These are phyloP conservation scores for Arctium minus DNA, from an alignment of 129 eudicot species.

Conservation along the genomic window DNA sequence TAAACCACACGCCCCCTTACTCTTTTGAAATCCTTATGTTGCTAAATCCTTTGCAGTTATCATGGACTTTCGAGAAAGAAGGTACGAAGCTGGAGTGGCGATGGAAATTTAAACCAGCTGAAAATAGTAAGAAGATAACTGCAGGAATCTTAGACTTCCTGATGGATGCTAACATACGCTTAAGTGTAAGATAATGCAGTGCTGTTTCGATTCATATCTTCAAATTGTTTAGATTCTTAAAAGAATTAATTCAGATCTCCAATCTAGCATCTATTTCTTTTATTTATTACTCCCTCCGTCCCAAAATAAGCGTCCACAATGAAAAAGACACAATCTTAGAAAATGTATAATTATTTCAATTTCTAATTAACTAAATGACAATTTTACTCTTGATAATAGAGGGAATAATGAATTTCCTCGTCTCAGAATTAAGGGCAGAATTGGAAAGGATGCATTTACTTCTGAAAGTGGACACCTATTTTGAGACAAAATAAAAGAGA, in stretches of 20 bases:
- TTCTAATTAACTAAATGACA: not conserved
- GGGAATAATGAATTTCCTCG: not conserved
- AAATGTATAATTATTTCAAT: not conserved
- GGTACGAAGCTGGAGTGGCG: slow-evolving; percentile 91
- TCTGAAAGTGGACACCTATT: not conserved
- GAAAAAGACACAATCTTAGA: not conserved
- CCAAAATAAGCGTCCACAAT: not conserved
- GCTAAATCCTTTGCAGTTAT: slow-evolving; percentile 49
- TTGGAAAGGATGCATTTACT: not conserved
- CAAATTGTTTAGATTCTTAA: not conserved
- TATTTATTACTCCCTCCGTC: not conserved
- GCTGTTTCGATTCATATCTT: not conserved
- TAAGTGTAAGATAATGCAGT: slow-evolving; percentile 59
- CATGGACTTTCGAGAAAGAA: slow-evolving; percentile 91
- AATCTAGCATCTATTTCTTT: not conserved
- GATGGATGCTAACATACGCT: slow-evolving; percentile 73
- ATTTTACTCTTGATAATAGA: not conserved
- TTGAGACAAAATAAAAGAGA: no score
- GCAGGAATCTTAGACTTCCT: slow-evolving; percentile 65
- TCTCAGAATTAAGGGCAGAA: not conserved
- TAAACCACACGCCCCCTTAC: no score
- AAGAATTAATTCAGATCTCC: not conserved
- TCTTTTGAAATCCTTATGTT: not conserved
- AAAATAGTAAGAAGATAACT: slow-evolving; percentile 51
- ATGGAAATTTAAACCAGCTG: slow-evolving; percentile 72